Evolutionary conservation across 352 stramenopile genomes (phyloP), one percentile per base, ranked within the genome.

Genomic region (Pythium sukuiense): DNA sequence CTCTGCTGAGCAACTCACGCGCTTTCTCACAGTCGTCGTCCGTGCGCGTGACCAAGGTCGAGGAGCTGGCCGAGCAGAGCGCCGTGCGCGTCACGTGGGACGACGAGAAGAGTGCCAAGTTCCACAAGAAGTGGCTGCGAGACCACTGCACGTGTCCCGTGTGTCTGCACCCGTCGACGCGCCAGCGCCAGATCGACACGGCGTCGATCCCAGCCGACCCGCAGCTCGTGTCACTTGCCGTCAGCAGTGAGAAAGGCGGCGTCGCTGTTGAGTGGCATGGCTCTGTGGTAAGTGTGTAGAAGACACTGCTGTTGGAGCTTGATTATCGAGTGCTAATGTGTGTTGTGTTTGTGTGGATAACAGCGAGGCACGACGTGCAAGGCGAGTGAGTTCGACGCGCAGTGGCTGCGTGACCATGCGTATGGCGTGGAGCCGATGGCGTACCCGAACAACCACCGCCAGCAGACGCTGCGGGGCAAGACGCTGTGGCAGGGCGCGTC

Each of bases 61-160:
- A 85, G 62, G 74, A 92, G 29, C 69, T 90, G n/a, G 61, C 41
- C 5, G 61, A 61, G 24, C 79, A 88, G 52, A 61, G 73, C 37
- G 84, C 86, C 2, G 73, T 95, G 53, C 67, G 73, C 45, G 73
- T 95, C 41, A 90, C 79, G 45, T 95, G 88, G 79, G 70, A 85
- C 29, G 87, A 95, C 71, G 87, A 86, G 41, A 81, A 86, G 48
- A 81, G 72, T 35, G 83, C 87, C 55, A 88, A 82, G 58, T 95
- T 95, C 71, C 87, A 93, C 71, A 92, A 89, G 67, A 80, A 90
- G 49, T 95, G 87, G 87, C 77, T 95, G 63, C 87, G 87, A 46
- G 87, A 95, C 65, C 84, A 95, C 67, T 95, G 87, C 81, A 76
- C 61, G 37, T 95, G 87, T 39, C 55, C 78, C 29, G 61, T 62